Evolutionary conservation across 2,329 filamentous ascomycete genomes (phyloP), one percentile per base, ranked within the genome.

Genomic region (Aspergillus nomiae): DNA sequence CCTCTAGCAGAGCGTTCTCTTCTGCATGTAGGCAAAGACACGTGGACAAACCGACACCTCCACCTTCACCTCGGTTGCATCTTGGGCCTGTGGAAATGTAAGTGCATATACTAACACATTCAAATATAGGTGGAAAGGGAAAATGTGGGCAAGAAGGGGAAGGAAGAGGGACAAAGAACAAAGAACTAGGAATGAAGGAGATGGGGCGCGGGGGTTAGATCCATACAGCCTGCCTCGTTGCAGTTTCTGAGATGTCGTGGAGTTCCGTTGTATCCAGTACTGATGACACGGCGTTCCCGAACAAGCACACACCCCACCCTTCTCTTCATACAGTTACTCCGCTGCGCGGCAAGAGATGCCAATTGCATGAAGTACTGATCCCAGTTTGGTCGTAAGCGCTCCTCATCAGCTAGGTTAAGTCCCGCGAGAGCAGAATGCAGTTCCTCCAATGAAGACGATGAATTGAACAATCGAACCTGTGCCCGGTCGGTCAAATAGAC

Each of bases 361-460:
- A 99, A 84, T 46, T 92, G 88, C 95, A 99, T 99, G 76, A 99
- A 99, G 81, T 99, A 99, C 72, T 91, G 89, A 78, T 99, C 95
- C 95, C 95, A 99, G 56, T 87, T 89, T 0, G 95, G 95, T 1
- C 95, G 88, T 41, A 99, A 84, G 2, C 95, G 90, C 70, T 91
- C 86, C 38, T 90, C 86, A 72, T 95, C 89, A 1, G 90, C 85
- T 30, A 99, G 86, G 75, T 96, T 87, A 9, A 97, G 85, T 54
- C 87, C 85, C 56, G 86, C 84, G 1, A 99, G 86, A 10, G 91
- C 89, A 4, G 85, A 82, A 76, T 92, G 89, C 7, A 98, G 85
- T 68, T 90, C 86, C 11, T 87, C 81, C 1, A 96, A 80, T 30
- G 89, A 90, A 19, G 87, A 84, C 0, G 91, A 91, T 3, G 91